Percentiles rank a stretch among this genome's conserved stretches.
Conservation (phyloP, 2,329 filamentous ascomycete species). For the Penicillium sclerotiorum region DNA sequence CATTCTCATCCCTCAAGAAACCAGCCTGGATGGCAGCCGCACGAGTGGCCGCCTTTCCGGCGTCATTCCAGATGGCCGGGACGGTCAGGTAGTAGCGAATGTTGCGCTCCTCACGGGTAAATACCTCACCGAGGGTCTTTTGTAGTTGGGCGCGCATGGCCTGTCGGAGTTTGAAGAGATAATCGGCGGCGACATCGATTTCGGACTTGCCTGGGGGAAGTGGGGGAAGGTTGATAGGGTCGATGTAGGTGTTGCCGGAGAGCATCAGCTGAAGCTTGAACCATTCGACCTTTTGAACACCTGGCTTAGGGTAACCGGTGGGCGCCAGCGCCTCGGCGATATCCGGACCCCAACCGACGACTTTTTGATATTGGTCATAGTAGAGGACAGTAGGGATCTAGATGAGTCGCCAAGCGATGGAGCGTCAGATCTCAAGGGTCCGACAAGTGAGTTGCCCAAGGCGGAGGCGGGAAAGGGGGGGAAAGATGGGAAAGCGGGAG, state of each 20-base stretch:
- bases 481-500: background rate
- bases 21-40: constrained; percentile 95
- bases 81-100: constrained; percentile 98
- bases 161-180: constrained; percentile 95
- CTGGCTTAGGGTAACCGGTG: constrained; percentile 95
- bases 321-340: constrained; percentile 95
- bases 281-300: constrained; percentile 99
- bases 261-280: constrained; percentile 99
- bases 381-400: constrained; percentile 97
- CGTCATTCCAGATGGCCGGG: constrained; percentile 99
- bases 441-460: background rate
- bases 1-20: constrained; percentile 95
- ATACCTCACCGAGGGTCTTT: constrained; percentile 95
- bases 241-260: constrained; percentile 97
- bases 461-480: background rate
- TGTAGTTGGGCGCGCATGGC: constrained; percentile 95
- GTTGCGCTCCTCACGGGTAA: constrained; percentile 96
- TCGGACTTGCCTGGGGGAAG: constrained; percentile 97
- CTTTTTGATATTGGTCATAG: constrained; percentile 99
- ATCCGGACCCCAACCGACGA: constrained; percentile 98
- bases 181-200: constrained; percentile 98
- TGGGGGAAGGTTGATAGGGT: constrained; percentile 96
- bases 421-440: too few species aligned
- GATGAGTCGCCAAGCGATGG: too few species aligned
- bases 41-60: constrained; percentile 93